Conservation (phyloP, 192 early-diverging fungal genomes). For the Cladochytrium replicatum region DNA sequence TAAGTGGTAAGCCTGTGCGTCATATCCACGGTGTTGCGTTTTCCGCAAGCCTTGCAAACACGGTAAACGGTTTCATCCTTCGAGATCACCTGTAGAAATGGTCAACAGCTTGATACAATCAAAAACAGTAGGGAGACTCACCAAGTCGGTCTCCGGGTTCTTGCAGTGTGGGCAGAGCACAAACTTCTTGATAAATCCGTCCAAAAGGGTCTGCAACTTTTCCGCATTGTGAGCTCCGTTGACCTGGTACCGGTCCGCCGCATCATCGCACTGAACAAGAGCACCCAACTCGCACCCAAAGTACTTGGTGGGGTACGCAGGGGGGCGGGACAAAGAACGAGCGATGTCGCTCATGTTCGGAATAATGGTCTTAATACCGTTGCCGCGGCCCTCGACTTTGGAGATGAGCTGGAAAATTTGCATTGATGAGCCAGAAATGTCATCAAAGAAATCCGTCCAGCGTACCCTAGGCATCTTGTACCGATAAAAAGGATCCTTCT, state of each 20-base stretch:
- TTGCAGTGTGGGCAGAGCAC: constrained; percentile 86
- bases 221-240: constrained; percentile 88
- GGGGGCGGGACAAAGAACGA: constrained; percentile 76
- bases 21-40: constrained; percentile 70
- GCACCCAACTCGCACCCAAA: constrained; percentile 96
- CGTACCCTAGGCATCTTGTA: constrained; percentile 95
- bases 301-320: constrained; percentile 57
- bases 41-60: constrained; percentile 91
- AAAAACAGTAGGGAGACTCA: constrained; percentile 20
- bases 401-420: constrained; percentile 20
- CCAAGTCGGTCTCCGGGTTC: constrained; percentile 96
- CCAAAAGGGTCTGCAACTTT: constrained; percentile 73
- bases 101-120: background rate
- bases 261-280: constrained; percentile 80
- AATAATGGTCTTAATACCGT: constrained; percentile 98
- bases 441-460: background rate
- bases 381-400: constrained; percentile 95
- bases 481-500: constrained; percentile 90
- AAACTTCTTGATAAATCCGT: constrained; percentile 88
- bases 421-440: background rate
- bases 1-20: constrained; percentile 79
- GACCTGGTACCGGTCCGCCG: constrained; percentile 86
- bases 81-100: constrained; percentile 26
- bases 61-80: constrained; percentile 52
- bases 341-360: constrained; percentile 95